Evolutionary conservation across 192 early-diverging fungal genomes (phyloP), one percentile per base, ranked within the genome.

Genomic region (Mortierella alpina): DNA sequence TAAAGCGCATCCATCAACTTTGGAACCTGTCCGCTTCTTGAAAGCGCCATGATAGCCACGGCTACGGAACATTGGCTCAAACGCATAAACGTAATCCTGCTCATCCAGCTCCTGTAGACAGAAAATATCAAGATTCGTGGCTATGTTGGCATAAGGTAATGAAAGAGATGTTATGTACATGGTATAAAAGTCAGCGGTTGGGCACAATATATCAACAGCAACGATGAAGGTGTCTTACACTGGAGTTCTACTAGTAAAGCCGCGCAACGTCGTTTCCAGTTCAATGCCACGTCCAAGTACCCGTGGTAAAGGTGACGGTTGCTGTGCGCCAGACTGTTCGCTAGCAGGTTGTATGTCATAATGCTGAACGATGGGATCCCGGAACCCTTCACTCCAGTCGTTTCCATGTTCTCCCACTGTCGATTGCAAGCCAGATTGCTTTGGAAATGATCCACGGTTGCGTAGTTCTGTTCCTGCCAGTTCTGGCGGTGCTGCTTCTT

Each of bases 301-400:
- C 51, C 31, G 0, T 39, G 47, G 23, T 80, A 80, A 15, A 80
- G 70, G 9, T 63, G 42, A 6, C 2, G 15, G 53, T 80, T 66
- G 1, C 15, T 5, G 12, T 22, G 2, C 41, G 39, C 59, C 20
- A 80, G 61, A 15, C 49, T 68, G 11, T 64, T 60, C 0, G 77
- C 65, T n/a, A 80, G 20, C 18, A 80, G 40, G 20, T 80, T 80
- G 49, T 72, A 80, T 15, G 70, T 68, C 77, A 80, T 80, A 48
- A 80, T 48, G 11, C 70, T 72, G 40, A 80, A 80, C 10, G 55
- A 31, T 31, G 31, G 31, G 31, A 31, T 31, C 31, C 31, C 31
- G 31, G 31, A 31, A 31, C 31, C 31, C 31, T 31, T 31, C 31
- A 1, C 31, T 31, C 31, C 3, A 31, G 1, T 31, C 31, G 31